Conservation (phyloP, 257 asterid species). For the Solanum medicagineum region DNA sequence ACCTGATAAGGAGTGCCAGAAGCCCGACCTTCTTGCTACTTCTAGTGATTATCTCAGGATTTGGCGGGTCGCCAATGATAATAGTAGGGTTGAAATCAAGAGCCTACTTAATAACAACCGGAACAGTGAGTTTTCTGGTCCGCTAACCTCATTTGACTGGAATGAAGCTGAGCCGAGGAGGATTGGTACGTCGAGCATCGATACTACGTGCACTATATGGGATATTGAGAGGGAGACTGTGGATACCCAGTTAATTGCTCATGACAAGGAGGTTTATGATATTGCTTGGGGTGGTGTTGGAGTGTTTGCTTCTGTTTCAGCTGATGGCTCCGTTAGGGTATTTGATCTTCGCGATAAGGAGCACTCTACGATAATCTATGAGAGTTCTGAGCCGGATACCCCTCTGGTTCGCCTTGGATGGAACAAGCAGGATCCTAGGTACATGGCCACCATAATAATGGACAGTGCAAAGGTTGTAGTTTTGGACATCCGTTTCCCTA, state of each 20-base stretch:
- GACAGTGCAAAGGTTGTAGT: slow-evolving; percentile 90
- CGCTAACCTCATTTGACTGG: slow-evolving; percentile 93
- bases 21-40: slow-evolving; percentile 84
- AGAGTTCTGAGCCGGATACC: slow-evolving; percentile 90
- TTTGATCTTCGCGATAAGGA: slow-evolving; percentile 94
- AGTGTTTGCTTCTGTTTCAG: slow-evolving; percentile 91
- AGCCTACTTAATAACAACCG: slow-evolving; percentile 58
- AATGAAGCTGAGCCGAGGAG: slow-evolving; percentile 92
- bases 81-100: slow-evolving; percentile 59
- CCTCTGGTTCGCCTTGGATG: slow-evolving; percentile 92
- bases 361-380: slow-evolving; percentile 88
- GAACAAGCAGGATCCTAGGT: slow-evolving; percentile 97
- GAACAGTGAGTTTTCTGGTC: slow-evolving; percentile 86
- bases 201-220: slow-evolving; percentile 94
- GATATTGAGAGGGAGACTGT: slow-evolving; percentile 91
- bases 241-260: slow-evolving; percentile 92
- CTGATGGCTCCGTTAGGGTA: slow-evolving; percentile 96
- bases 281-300: slow-evolving; percentile 99
- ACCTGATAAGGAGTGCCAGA: slow-evolving; percentile 90
- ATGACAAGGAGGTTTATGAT: slow-evolving; percentile 97
- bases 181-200: slow-evolving; percentile 90
- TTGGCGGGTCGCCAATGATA: slow-evolving; percentile 55
- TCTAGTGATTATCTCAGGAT: slow-evolving; percentile 84
- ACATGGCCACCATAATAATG: slow-evolving; percentile 96
- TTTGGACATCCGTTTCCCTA: slow-evolving; percentile 82